A percentile compares a stretch with the other conserved stretches of the same genome.
These are phyloP conservation scores for Pseudozyma tsukubaensis DNA, from an alignment of 1,284 basidiomycete species.

Conservation along the genomic window DNA sequence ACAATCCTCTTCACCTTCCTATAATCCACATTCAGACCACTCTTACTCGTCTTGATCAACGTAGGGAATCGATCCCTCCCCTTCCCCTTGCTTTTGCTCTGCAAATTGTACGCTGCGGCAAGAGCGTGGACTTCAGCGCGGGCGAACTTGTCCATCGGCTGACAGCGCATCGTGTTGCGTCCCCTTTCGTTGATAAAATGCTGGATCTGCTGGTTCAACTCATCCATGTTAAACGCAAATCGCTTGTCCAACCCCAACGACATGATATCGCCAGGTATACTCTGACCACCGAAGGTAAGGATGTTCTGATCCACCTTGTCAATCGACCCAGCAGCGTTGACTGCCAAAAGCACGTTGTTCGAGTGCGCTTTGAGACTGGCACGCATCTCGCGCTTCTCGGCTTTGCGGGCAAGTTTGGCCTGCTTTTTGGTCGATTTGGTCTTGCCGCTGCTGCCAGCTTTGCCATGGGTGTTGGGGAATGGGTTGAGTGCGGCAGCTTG, in stretches of 20 bases:
- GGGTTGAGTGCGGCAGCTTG: constrained; percentile 73
- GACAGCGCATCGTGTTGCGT: constrained; percentile 60
- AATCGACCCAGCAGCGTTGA: constrained; percentile 35
- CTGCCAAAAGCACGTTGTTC: constrained; percentile 34
- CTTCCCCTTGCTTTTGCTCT: constrained; percentile 57
- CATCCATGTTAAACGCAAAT: constrained; percentile 53
- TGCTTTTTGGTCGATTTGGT: constrained; percentile 54
- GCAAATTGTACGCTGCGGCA: constrained; percentile 62
- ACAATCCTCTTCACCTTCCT: constrained; percentile 52
- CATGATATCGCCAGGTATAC: constrained; percentile 13
- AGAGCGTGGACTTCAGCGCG: constrained; percentile 66
- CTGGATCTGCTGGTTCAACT: constrained; percentile 60
- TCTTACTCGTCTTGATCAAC: constrained; percentile 62
- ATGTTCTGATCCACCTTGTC: constrained; percentile 34
- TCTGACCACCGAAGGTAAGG: constrained; percentile 32
- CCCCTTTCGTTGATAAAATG: constrained; percentile 51
- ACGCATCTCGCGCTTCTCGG: constrained; percentile 48
- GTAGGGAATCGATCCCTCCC: constrained; percentile 60
- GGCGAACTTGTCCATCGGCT: constrained; percentile 66
- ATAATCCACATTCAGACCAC: constrained; percentile 47
- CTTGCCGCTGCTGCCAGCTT: constrained; percentile 27
- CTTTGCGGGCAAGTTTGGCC: constrained; percentile 50
- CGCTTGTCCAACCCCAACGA: constrained; percentile 33
- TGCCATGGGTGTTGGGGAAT: constrained; percentile 62
- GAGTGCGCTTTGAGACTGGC: constrained; percentile 46